Base-by-base conservation (phyloP, 2,329 filamentous ascomycete genomes). In the Graphilbum ipis-grandicollis region DNA sequence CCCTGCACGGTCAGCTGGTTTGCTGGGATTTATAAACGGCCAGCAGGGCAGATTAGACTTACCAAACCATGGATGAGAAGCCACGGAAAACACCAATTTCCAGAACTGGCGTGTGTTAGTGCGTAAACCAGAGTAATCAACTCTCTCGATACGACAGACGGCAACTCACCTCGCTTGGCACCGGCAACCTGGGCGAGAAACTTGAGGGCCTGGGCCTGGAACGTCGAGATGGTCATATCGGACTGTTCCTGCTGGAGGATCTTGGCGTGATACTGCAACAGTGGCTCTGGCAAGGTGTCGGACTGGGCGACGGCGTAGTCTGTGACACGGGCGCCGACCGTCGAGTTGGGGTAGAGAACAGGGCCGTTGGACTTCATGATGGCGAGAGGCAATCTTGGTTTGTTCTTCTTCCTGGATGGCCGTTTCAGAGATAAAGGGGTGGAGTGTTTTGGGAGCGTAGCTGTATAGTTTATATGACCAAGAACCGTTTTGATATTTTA, bases 31-130 rank as follows among this genome's bases (percentile, higher is more conserved):
- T n/a, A 23, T 23, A 23, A 6, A 7, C 26, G 8, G 10, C 26
- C 26, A 30, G 8, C 9, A 9, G 12, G 9, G 19, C 4, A 17
- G 26, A 15, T 4, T 9, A 2, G 1, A 33, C 41, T 29, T 23
- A 44, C 62, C 62, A 66, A 14, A 61, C 53, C 46, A 66, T 53
- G 44, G 54, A 52, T n/a, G 62, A 66, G 49, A 63, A 65, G 30
- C 63, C 62, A 18, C 62, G 52, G 40, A 60, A 66, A 38, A 65
- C 60, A 30, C 63, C 63, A 26, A 66, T 54, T 41, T 66, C 63
- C 35, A 66, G 56, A 14, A 66, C 61, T 65, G 28, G 23, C 14
- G 2, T n/a, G 15, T 9, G n/a, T 23, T 18, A 9, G 15, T 14
- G 26, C 35, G 21, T 9, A n/a, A n/a, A n/a, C 21, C 19, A 9